Evolutionary conservation across 2,329 filamentous ascomycete species (phyloP), one percentile per base, ranked within the genome.

Genomic region (Fonsecaea pedrosoi): DNA sequence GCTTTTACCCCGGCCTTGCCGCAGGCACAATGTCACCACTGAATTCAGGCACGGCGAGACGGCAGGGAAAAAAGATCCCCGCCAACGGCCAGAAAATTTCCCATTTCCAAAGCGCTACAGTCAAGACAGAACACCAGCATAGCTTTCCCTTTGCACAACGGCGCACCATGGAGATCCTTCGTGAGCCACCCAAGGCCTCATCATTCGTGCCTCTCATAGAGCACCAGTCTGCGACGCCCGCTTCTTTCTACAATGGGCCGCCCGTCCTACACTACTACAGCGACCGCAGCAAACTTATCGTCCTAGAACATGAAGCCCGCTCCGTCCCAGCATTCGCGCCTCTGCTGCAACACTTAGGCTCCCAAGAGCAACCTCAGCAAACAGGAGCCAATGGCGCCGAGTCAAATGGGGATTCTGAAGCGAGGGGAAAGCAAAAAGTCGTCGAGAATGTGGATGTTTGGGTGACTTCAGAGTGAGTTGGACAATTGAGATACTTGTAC

Each of bases 251-350:
- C 74, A 74, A 75, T 60, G 80, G 80, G 18, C 80, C 80, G 3
- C 76, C 82, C 53, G 77, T 83, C 60, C 78, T 83, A 15, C 77
- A 83, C 76, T 80, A 83, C 73, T 78, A 80, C 69, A 80, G 79
- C 71, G 75, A 79, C 64, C 73, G 75, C 72, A 81, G 80, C 73
- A 82, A 81, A 66, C 71, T 83, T 8, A 76, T 81, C 8, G 73
- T 82, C 57, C 72, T 79, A 4, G 78, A 81, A 63, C 73, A 74
- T 48, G 81, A 83, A 40, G 72, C 82, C 5, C 55, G 72, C 18
- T 72, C 75, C 3, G 74, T 75, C 2, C 75, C 80, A 1, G 73
- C 73, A 3, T 71, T 83, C 50, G 75, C 62, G 21, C 66, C 63
- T 34, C 40, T 72, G 4, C 64, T 70, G 9, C 50, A 67, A n/a